Evolutionary conservation across 169 alveolate species (phyloP).

Genomic region (Plasmodium relictum): DNA sequence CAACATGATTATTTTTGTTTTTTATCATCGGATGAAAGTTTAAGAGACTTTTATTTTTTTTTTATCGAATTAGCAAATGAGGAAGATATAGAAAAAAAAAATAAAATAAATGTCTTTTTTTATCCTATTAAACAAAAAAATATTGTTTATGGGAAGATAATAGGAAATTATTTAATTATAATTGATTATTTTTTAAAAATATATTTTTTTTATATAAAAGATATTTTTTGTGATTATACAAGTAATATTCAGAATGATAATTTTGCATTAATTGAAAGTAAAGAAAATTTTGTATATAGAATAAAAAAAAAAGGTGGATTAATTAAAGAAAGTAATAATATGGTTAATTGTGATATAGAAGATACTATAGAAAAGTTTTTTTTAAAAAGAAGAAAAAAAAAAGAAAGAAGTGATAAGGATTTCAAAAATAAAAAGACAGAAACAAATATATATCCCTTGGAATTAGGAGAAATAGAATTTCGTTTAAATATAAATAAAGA

Average conservation of each 20-base stretch:
- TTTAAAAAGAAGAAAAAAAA: slow-evolving; percentile 1
- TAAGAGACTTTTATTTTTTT: slow-evolving; percentile 11
- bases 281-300: not conserved
- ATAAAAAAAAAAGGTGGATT: slow-evolving; percentile 2
- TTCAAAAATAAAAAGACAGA: not conserved
- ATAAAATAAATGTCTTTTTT: slow-evolving; percentile 12
- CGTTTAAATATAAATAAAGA: slow-evolving; percentile 6
- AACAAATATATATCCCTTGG: not conserved
- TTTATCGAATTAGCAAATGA: slow-evolving; percentile 19
- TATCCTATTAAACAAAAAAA: not conserved
- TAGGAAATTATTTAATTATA: slow-evolving; percentile 41
- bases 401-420: not conserved
- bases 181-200: slow-evolving; percentile 25
- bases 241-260: not conserved
- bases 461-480: not conserved
- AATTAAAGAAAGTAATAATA: not conserved
- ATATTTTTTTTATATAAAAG: slow-evolving; percentile 30
- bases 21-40: not conserved
- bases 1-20: slow-evolving; percentile 33
- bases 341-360: not conserved
- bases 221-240: slow-evolving; percentile 1
- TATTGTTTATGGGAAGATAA: slow-evolving; percentile 32
- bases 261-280: not conserved
- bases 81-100: not conserved
- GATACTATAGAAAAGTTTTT: not conserved